Percentiles rank a stretch among this genome's conserved stretches.
Conservation (phyloP, 108 stramenopile species). For the Hondaea fermentalgiana region DNA sequence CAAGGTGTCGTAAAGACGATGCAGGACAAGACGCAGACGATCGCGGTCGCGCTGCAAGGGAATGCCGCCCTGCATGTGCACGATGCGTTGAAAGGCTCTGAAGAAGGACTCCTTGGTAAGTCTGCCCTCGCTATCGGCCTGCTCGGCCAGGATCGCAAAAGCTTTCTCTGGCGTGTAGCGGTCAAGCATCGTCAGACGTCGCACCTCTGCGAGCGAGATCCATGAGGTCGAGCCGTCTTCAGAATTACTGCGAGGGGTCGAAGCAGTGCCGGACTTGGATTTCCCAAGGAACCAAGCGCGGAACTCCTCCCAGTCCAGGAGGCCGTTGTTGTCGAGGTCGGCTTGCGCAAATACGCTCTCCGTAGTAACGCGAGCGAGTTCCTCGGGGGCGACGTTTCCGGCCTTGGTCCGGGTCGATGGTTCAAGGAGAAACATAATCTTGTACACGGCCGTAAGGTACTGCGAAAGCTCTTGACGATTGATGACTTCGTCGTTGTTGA, state of each 20-base stretch:
- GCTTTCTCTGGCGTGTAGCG: conserved; percentile 1
- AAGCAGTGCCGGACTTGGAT: not conserved
- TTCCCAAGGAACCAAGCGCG: not conserved
- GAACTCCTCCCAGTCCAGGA: conserved; percentile 2
- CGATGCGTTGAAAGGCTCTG: not conserved
- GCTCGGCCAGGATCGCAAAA: conserved; percentile 15
- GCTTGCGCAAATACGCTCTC: conserved; percentile 18
- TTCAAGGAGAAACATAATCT: not conserved
- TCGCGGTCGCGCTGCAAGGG: not conserved
- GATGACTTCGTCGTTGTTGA: conserved; percentile 8
- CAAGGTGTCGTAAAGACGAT: conserved; percentile 12
- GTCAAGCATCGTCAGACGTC: conserved; percentile 13
- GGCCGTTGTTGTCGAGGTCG: not conserved
- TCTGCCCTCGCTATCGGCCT: not conserved
- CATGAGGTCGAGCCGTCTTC: not conserved
- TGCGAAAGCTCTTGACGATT: not conserved
- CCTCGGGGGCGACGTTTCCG: not conserved
- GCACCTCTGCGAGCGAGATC: conserved; percentile 1
- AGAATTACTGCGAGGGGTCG: not conserved
- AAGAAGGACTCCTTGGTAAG: not conserved
- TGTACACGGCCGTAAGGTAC: conserved; percentile 10
- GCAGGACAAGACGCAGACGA: not conserved
- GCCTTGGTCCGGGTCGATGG: not conserved
- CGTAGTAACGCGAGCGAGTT: conserved; percentile 18
- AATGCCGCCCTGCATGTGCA: not conserved